Evolutionary conservation across 371 early-diverging fungal species (phyloP), one percentile per base, ranked within the genome.

Genomic region (Sanchytrium tribonematis): DNA sequence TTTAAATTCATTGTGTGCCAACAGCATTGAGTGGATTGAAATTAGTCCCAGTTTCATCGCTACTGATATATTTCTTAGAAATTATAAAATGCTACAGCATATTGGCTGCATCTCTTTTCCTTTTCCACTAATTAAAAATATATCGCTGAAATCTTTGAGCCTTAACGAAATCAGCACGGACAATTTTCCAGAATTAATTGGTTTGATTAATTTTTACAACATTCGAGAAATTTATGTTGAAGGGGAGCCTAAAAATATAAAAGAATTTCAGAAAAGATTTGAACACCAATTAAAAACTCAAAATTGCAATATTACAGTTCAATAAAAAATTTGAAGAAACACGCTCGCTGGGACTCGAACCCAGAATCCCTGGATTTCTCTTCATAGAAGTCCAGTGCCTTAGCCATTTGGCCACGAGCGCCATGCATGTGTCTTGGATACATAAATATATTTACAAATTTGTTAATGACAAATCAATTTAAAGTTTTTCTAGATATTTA

Each of bases 271-370:
- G 22, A 48, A 48, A 48, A 22, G 5, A 48, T 48, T 12, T 48
- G 12, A 22, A 12, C 12, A 48, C 12, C 48, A 48, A 22, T 22
- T 48, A 22, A 48, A 48, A 12, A 22, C 22, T 5, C 48, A 48
- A 48, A 12, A 5, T 12, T 48, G 48, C 22, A 48, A 22, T 48
- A 48, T 22, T 12, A 12, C 48, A 12, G 22, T 5, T 48, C 22
- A 48, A 48, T 48, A 48, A 48, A 48, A 12, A 48, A 22, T 48
- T 48, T 48, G 5, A 48, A 22, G 48, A 12, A 48, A 12, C 48
- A 48, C 48, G 48, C 48, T 48, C 22, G 48, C 48, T 48, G 48
- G 48, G 48, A 48, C 48, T 48, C 48, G 48, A 48, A 48, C 48
- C 48, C 48, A 48, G 48, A 48, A 48, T 48, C 48, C 48, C 48